Evolutionary conservation across 768 basidiomycete genomes (phyloP), one percentile per base, ranked within the genome.

Genomic region (Termitomyces sp.): DNA sequence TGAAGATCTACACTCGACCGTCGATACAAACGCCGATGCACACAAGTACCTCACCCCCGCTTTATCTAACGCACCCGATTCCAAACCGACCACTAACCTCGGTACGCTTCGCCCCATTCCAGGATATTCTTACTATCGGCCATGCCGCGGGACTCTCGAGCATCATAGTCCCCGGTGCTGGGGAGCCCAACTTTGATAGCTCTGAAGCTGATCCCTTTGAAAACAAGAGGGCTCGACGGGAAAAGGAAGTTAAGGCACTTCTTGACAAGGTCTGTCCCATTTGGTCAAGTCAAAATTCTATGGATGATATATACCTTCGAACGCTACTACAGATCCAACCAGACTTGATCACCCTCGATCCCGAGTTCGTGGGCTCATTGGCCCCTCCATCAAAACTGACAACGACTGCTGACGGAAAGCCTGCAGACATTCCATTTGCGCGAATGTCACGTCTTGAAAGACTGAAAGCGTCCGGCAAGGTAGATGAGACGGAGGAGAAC

Each of bases 141-240:
- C 94, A 95, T 69, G 68, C 79, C 5, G 78, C 77, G 0, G 96
- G 96, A 0, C 76, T 98, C 18, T 91, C 91, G 4, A 89, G 84
- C 44, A 81, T 98, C 53, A 79, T 98, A 56, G 88, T 98, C 0
- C 97, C 97, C 0, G 96, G 96, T 30, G 76, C 87, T 9, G 97
- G 96, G 36, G 95, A 98, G 71, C 85, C 95, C 48, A 95, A 97
- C 78, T 96, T 95, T 70, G 97, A 99, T 68, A 91, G 89, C 58
- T 71, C 81, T 15, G 97, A 98, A 71, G 92, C 93, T 0, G 95
- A 99, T 82, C 94, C 95, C 3, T 98, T 90, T 75, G 96, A 99
- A 73, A 83, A 87, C 67, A 85, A 82, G 70, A 87, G 84, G 61
- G 80, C 89, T 22, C 74, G 94, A 58, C 80, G 91, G 56, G 97